A percentile compares a stretch with the other conserved stretches of the same genome.
Evolutionary conservation across 164 flowering plant genomes (phyloP).

Genomic region (Hamamelis virginiana): DNA sequence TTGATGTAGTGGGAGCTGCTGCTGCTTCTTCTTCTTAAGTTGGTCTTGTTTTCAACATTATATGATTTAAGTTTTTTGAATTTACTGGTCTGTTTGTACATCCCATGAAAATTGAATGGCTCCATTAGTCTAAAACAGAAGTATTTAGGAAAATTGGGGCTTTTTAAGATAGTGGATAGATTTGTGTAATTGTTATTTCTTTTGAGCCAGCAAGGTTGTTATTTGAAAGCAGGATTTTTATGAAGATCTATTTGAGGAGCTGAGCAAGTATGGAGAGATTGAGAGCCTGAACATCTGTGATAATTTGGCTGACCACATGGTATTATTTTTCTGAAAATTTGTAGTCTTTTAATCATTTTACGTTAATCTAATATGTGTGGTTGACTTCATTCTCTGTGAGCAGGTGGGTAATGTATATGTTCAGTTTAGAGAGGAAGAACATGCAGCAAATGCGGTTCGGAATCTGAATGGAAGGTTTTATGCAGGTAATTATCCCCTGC

Average conservation of each 20-base stretch:
- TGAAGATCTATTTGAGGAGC: conserved; percentile 49
- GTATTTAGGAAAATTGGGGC: too few relatives aligned
- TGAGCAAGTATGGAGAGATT: conserved; percentile 45
- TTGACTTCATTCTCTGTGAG: background rate
- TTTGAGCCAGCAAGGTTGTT: background rate
- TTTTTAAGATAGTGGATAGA: background rate
- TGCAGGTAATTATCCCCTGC: conserved; percentile 23
- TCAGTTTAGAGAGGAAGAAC: conserved; percentile 43
- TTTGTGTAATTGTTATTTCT: background rate
- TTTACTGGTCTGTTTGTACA: too few relatives aligned
- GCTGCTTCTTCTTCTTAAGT: too few relatives aligned
- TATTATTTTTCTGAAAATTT: background rate
- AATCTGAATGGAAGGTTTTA: conserved; percentile 43
- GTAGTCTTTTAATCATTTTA: background rate
- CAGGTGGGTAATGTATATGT: conserved; percentile 53
- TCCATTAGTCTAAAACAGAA: too few relatives aligned
- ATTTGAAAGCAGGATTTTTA: conserved; percentile 31
- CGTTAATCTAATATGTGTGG: too few relatives aligned
- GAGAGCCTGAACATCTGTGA: conserved; percentile 49
- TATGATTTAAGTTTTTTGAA: too few relatives aligned
- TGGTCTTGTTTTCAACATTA: too few relatives aligned
- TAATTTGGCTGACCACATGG: conserved; percentile 53
- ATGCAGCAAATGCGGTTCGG: conserved; percentile 37
- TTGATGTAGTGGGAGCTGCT: too few relatives aligned
- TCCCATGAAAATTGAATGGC: too few relatives aligned